Base-by-base conservation (phyloP, 306 rosid species). In the Medicago ruthenica region DNA sequence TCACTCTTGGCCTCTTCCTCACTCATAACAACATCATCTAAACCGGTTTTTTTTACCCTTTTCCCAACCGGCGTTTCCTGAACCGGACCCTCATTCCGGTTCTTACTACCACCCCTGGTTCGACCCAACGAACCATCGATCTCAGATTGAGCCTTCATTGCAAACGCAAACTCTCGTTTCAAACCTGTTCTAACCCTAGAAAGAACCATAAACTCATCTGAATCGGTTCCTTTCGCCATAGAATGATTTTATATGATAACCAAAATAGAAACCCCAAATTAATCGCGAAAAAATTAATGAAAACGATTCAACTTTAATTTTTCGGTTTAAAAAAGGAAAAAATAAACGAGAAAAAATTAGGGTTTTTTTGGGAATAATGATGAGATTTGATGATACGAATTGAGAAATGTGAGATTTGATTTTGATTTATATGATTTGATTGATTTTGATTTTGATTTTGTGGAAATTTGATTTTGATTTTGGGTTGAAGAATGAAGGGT, bases 141-240 rank as follows among this genome's bases (percentile, higher is more conserved):
- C 79, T 82, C 82, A 0, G 82, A 82, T 66, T 82, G 85, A 3
- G 85, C 85, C 67, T 82, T 82, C 85, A 82, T 77, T n/a, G 85
- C 82, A 74, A 82, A 82, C 7, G 75, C 75, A 12, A 82, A 82
- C 53, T 82, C 85, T n/a, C 82, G 47, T 59, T 82, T 82, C 21
- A 82, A 75, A 55, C 85, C 85, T 55, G 88, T 50, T 27, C 97
- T 92, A 27, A 89, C 93, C 75, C 78, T 82, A n/a, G 97, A 87
- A n/a, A 85, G 74, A 74, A 85, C 75, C 64, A 84, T 82, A 36
- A 90, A 89, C 85, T 88, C 92, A 17, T 88, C 85, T 6, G 93
- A 83, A 81, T 87, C 90, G 68, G 88, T 77, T n/a, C 97, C 97
- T 58, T 92, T 92, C 67, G 96, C 99, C 99, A 95, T 95, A 45